These are phyloP conservation scores for Mucor circinelloides DNA, from an alignment of 371 early-diverging fungal species.

Conservation along the genomic window DNA sequence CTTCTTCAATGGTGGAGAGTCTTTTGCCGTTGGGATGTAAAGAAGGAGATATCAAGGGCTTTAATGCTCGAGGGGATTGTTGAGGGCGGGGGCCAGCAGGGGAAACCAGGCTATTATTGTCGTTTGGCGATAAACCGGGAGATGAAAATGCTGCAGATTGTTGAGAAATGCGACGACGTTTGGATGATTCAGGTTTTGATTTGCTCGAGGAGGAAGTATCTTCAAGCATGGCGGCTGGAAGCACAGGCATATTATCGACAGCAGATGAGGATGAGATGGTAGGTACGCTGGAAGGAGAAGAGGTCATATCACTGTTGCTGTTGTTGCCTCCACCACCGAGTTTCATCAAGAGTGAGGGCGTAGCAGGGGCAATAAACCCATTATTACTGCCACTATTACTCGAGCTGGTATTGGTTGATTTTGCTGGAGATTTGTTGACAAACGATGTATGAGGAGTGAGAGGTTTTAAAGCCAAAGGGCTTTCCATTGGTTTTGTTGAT, in stretches of 20 bases:
- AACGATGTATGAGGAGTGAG: conserved; percentile 24
- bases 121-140: conserved; percentile 14
- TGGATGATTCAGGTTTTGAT: conserved; percentile 10
- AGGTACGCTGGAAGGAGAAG: conserved; percentile 1
- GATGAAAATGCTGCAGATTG: conserved; percentile 8
- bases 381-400: not conserved
- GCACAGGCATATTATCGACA: conserved; percentile 39
- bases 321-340: conserved; percentile 46
- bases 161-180: conserved; percentile 28
- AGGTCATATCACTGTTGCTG: conserved; percentile 9
- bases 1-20: conserved; percentile 40
- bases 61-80: conserved; percentile 44
- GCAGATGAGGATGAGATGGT: conserved; percentile 7
- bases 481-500: conserved; percentile 9
- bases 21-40: conserved; percentile 50
- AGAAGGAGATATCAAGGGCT: conserved; percentile 56
- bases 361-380: conserved; percentile 46
- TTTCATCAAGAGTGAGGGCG: conserved; percentile 69
- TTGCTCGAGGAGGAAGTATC: conserved; percentile 4
- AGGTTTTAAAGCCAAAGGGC: conserved; percentile 29
- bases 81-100: conserved; percentile 30
- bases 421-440: conserved; percentile 17
- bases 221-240: conserved; percentile 48
- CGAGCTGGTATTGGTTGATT: conserved; percentile 7
- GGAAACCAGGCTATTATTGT: conserved; percentile 21